phyloP scores from a whole-genome alignment of 352 stramenopile genomes.

The Pythium phragmiticola region DNA sequence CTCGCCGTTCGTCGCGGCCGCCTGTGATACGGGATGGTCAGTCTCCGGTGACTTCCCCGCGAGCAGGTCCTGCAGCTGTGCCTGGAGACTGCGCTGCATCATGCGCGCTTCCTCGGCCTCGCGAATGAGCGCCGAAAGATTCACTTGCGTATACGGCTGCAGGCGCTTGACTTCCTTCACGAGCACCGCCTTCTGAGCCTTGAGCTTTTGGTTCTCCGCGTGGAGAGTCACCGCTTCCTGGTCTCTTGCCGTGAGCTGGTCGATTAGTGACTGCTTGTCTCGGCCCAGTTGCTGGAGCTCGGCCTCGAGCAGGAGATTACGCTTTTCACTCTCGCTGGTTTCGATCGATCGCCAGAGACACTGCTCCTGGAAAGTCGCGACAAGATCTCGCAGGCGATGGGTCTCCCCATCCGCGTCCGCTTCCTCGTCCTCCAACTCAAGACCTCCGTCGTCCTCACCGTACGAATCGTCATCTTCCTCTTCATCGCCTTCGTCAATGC shows the following conservation, averaged over 20 bases:
- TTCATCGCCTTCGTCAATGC: not conserved
- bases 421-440: constrained; percentile 9
- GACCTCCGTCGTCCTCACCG: not conserved
- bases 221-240: constrained; percentile 25
- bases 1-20: not conserved
- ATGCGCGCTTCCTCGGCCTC: constrained; percentile 72
- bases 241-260: constrained; percentile 28
- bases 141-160: constrained; percentile 66
- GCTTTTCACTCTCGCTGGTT: constrained; percentile 55
- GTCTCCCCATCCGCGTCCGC: constrained; percentile 17
- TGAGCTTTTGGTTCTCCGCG: constrained; percentile 40
- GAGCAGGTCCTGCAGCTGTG: constrained; percentile 34
- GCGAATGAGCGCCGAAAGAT: constrained; percentile 56
- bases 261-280: constrained; percentile 15
- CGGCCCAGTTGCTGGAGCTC: constrained; percentile 15
- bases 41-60: constrained; percentile 7
- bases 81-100: constrained; percentile 66
- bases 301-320: constrained; percentile 28
- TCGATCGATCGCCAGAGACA: constrained; percentile 77
- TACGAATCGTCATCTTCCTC: constrained; percentile 10
- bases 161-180: constrained; percentile 69
- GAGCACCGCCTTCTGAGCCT: constrained; percentile 55
- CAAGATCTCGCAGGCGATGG: constrained; percentile 45
- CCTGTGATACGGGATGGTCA: constrained; percentile 3
- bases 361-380: constrained; percentile 71